Conservation (phyloP, 257 asterid species). For the Datura wrightii region DNA sequence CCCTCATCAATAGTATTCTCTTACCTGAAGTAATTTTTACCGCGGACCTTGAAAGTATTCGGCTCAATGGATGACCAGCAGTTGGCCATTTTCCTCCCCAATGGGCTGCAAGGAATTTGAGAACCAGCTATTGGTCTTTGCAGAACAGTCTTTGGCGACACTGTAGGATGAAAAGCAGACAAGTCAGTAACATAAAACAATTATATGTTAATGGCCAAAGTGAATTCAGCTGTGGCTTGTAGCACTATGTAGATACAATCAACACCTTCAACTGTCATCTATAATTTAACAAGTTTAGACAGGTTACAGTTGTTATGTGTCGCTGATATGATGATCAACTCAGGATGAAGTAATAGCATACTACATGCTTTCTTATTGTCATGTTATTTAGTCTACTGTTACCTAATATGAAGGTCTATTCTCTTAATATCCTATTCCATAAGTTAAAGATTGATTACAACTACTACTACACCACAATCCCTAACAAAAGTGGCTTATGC, state of each 20-base stretch:
- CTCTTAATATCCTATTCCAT: not conserved
- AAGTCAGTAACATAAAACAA: conserved; percentile 11
- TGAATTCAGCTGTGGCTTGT: not conserved
- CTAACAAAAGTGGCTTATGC: not conserved
- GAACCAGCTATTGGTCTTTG: conserved; percentile 92
- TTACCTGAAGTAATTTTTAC: conserved; percentile 66
- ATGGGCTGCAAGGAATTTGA: conserved; percentile 66
- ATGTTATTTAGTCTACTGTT: not conserved
- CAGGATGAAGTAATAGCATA: not conserved
- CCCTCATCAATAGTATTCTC: conserved; percentile 27
- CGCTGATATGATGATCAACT: not conserved
- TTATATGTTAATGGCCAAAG: not conserved
- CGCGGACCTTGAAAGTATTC: conserved; percentile 81
- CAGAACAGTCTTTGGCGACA: conserved; percentile 62
- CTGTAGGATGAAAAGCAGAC: conserved; percentile 46
- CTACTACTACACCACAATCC: not conserved
- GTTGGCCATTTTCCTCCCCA: conserved; percentile 68
- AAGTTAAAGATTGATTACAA: conserved; percentile 2
- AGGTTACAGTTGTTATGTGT: not conserved
- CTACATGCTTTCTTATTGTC: not conserved
- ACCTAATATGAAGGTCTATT: not conserved
- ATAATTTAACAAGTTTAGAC: not conserved
- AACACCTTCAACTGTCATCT: not conserved
- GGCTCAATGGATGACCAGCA: conserved; percentile 81
- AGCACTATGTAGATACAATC: not conserved